Evolutionary conservation across 2,329 filamentous ascomycete genomes (phyloP), one percentile per base, ranked within the genome.

Genomic region (Calcarisporium arbuscula): DNA sequence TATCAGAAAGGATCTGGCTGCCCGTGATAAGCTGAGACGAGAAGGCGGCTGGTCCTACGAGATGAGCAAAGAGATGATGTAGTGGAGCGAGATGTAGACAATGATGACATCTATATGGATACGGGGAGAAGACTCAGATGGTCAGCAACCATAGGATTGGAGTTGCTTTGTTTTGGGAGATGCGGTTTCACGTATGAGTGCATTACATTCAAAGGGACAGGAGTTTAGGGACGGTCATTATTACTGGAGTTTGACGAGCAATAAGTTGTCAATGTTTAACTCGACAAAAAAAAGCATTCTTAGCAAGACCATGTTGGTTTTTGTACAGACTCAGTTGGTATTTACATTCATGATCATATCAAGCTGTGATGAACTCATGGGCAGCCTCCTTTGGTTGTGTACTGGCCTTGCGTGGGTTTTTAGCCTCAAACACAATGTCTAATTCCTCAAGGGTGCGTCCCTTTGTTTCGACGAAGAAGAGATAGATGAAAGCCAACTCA

Each of bases 41-140:
- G 85, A 95, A 46, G 89, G 89, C 5, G 87, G 85, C 1, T 95
- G 89, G 89, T 80, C 75, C 30, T 90, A 84, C 55, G 74, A 76
- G 46, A 61, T 74, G 50, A 65, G 68, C 44, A 61, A 59, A 46
- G 67, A 69, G 17, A 59, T 66, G 58, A 51, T 59, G 37, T 70
- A 49, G 54, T 3, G 16, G 28, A 21, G 19, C 16, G 19, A 6
- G 16, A 12, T n/a, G 12, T 22, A 30, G 32, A 28, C 25, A 28
- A 21, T 15, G 28, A 41, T 31, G 40, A 47, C 35, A 45, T 38
- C 29, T 27, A 32, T 33, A 40, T 31, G 32, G 41, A 23, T 36
- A 32, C 28, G 31, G 26, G 20, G 44, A 38, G 30, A 39, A 30
- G n/a, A n/a, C n/a, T n/a, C n/a, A n/a, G n/a, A n/a, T n/a, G n/a